Evolutionary conservation across 768 basidiomycete species (phyloP).

Genomic region (Amylocystis lapponica): DNA sequence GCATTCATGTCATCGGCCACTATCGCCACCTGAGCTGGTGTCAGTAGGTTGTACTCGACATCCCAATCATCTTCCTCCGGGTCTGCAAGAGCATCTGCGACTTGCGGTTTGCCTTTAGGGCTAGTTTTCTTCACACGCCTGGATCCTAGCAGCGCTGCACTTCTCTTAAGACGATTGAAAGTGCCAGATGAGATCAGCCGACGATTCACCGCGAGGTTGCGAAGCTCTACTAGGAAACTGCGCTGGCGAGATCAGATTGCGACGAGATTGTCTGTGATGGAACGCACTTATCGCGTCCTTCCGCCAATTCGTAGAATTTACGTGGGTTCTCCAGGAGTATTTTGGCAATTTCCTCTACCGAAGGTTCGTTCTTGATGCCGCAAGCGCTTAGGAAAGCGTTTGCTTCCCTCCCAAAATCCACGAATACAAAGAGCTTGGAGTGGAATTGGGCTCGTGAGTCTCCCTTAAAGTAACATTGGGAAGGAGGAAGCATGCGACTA

Average conservation of each 20-base stretch:
- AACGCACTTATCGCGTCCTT: conserved; percentile 61
- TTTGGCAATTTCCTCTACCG: conserved; percentile 72
- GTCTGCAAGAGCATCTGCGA: conserved; percentile 36
- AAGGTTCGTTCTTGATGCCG: conserved; percentile 85
- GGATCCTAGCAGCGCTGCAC: conserved; percentile 69
- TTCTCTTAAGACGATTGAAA: conserved; percentile 56
- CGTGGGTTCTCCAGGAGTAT: conserved; percentile 65
- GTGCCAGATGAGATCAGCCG: conserved; percentile 46
- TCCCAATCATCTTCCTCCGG: conserved; percentile 75
- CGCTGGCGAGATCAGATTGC: neutral
- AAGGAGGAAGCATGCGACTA: conserved; percentile 48
- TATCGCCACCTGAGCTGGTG: conserved; percentile 66
- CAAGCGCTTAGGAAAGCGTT: conserved; percentile 83
- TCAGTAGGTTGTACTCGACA: conserved; percentile 62
- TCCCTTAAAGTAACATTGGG: conserved; percentile 64
- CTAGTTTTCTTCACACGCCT: conserved; percentile 42
- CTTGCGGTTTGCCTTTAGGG: conserved; percentile 18
- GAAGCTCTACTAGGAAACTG: conserved; percentile 78
- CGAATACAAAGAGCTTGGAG: conserved; percentile 79
- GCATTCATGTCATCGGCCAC: conserved; percentile 77
- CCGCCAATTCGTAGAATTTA: conserved; percentile 65
- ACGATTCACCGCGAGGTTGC: conserved; percentile 79
- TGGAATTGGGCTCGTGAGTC: conserved; percentile 54
- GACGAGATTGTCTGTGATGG: neutral
- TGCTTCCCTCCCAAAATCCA: conserved; percentile 79